These are phyloP conservation scores for Papiliotrema laurentii DNA, from an alignment of 1,284 basidiomycete genomes.

Conservation along the genomic window DNA sequence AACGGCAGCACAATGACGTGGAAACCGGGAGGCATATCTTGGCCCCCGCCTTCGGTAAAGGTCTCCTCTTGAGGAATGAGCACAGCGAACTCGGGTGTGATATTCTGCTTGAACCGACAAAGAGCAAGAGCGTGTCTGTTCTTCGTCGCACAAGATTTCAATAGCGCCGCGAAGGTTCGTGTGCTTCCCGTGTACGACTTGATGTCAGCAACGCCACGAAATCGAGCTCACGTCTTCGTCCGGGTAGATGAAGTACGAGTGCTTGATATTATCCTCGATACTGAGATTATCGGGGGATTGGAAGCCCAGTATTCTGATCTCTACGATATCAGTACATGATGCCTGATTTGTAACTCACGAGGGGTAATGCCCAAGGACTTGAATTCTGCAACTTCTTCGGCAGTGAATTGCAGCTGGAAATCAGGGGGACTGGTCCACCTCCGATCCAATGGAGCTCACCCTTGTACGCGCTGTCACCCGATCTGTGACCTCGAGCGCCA, in stretches of 20 bases:
- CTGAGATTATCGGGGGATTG: conserved; percentile 66
- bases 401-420: conserved; percentile 69
- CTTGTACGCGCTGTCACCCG: conserved; percentile 40
- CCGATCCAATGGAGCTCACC: conserved; percentile 34
- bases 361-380: conserved; percentile 71
- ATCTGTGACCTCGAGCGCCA: neutral
- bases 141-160: conserved; percentile 77
- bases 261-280: conserved; percentile 87
- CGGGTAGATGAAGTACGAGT: conserved; percentile 87
- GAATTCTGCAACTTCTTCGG: conserved; percentile 77
- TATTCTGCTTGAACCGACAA: conserved; percentile 65
- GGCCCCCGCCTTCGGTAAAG: conserved; percentile 62
- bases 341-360: conserved; percentile 59
- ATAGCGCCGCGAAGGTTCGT: conserved; percentile 80
- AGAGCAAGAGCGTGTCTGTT: conserved; percentile 76
- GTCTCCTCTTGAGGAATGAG: conserved; percentile 84
- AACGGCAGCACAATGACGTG: conserved; percentile 88
- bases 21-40: conserved; percentile 82
- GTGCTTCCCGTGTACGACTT: conserved; percentile 79
- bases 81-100: conserved; percentile 74
- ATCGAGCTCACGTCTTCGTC: conserved; percentile 66
- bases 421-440: neutral
- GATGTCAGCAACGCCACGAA: neutral
- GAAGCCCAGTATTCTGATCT: conserved; percentile 87
- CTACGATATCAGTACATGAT: too few species aligned